These are phyloP conservation scores for Pseudogymnoascus sp. DNA, from an alignment of 2,329 filamentous ascomycete genomes.

Conservation along the genomic window DNA sequence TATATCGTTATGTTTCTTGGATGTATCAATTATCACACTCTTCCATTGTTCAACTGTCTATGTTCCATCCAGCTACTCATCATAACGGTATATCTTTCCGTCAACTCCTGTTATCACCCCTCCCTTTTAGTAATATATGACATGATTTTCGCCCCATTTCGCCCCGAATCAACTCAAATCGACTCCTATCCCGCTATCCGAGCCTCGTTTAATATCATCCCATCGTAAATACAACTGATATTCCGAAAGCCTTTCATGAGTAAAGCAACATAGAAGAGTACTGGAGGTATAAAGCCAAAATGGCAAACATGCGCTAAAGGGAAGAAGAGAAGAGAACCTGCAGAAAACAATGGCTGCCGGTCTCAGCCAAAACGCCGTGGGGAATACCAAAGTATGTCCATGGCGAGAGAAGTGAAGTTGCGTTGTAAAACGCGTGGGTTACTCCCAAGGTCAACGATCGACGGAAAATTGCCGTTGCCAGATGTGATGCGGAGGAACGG, in stretches of 20 bases:
- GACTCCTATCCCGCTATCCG: slow-evolving; percentile 7
- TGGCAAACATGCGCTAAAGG: slow-evolving; percentile 2
- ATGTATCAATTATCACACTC: not conserved
- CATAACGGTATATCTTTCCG: not conserved
- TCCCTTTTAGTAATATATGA: not conserved
- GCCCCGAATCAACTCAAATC: not conserved
- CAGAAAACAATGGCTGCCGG: not conserved
- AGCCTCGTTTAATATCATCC: slow-evolving; percentile 1
- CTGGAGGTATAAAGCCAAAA: slow-evolving; percentile 3
- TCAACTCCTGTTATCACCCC: not conserved
- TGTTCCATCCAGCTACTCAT: not conserved
- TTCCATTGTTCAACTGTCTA: slow-evolving; percentile 7
- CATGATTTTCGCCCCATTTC: not conserved
- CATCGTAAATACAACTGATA: slow-evolving; percentile 8
- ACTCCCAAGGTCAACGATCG: not conserved
- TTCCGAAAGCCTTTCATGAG: slow-evolving; percentile 1
- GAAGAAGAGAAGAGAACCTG: not conserved
- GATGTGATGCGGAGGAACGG: not conserved
- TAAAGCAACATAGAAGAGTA: slow-evolving; percentile 7
- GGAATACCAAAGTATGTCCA: not conserved
- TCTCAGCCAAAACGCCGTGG: not conserved
- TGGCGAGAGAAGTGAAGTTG: not conserved
- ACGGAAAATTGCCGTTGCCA: not conserved
- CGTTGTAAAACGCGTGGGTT: not conserved
- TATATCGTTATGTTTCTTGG: not conserved